Conservation (phyloP, 1,284 basidiomycete genomes). For the Microbotryum silenes-acaulis region DNA sequence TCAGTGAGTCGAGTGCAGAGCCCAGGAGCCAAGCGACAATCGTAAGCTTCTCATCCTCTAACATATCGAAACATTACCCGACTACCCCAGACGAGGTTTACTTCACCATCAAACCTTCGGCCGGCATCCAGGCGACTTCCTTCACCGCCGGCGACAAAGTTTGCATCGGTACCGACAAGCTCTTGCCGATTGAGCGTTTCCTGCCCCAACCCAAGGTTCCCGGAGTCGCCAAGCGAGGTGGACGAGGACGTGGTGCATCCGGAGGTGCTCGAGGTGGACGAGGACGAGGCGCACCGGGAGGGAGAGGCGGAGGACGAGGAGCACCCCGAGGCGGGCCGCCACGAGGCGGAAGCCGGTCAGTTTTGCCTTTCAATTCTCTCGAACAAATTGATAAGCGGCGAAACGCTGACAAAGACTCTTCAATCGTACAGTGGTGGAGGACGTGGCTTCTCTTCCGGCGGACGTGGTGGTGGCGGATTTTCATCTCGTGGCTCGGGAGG, state of each 20-base stretch:
- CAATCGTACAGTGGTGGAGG: slow-evolving; percentile 6
- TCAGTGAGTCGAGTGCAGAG: slow-evolving; percentile 47
- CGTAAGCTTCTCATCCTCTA: not conserved
- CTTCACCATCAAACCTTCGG: slow-evolving; percentile 96
- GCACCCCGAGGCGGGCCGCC: slow-evolving; percentile 48
- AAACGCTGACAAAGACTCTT: not conserved
- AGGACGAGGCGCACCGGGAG: slow-evolving; percentile 21
- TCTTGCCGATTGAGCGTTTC: slow-evolving; percentile 93
- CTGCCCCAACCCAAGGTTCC: slow-evolving; percentile 87
- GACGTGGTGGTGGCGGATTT: slow-evolving; percentile 9
- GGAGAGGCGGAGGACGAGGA: slow-evolving; percentile 15
- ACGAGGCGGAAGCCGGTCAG: slow-evolving; percentile 38
- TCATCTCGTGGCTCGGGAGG: slow-evolving; percentile 13
- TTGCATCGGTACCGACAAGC: slow-evolving; percentile 91
- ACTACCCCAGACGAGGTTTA: slow-evolving; percentile 66
- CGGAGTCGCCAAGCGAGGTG: slow-evolving; percentile 45
- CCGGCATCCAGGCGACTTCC: slow-evolving; percentile 88
- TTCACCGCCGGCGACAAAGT: slow-evolving; percentile 99
- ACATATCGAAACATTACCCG: not conserved
- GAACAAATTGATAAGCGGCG: not conserved
- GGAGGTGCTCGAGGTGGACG: slow-evolving; percentile 33
- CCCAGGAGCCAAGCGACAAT: not conserved
- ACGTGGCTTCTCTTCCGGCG: slow-evolving; percentile 9
- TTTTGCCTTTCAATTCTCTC: not conserved
- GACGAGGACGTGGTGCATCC: slow-evolving; percentile 41